These are phyloP conservation scores for Pseudocohnilembus persalinus DNA, from an alignment of 169 alveolate species.

Conservation along the genomic window DNA sequence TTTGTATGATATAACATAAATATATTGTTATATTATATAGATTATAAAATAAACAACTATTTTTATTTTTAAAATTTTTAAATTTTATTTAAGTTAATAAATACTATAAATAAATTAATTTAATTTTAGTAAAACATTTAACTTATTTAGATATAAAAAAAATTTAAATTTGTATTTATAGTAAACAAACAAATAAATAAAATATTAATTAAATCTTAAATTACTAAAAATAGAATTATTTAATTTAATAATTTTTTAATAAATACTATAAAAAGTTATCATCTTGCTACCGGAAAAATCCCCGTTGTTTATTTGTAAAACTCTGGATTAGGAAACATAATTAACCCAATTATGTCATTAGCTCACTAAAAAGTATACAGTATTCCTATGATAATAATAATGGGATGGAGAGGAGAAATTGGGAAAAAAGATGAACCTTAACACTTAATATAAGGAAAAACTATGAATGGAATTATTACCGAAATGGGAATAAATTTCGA, in stretches of 20 bases:
- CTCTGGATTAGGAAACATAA: slow-evolving; percentile 77
- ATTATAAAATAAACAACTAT: too few species aligned
- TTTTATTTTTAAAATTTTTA: too few species aligned
- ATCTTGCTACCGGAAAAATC: slow-evolving; percentile 66
- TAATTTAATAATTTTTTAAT: too few species aligned
- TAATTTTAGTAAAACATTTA: too few species aligned
- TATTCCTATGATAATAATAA: slow-evolving; percentile 69
- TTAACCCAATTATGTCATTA: slow-evolving; percentile 71
- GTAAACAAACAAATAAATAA: too few species aligned
- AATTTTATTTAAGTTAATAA: too few species aligned
- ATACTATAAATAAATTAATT: too few species aligned
- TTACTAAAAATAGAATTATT: too few species aligned
- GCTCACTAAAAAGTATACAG: slow-evolving; percentile 73
- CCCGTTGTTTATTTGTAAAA: slow-evolving; percentile 77
- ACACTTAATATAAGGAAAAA: slow-evolving; percentile 71
- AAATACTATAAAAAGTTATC: slow-evolving; percentile 22
- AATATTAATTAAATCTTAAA: neutral
- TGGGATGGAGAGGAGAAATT: slow-evolving; percentile 86
- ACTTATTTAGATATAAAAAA: too few species aligned
- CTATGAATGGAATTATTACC: slow-evolving; percentile 57
- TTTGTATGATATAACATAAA: too few species aligned
- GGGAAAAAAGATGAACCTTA: slow-evolving; percentile 83
- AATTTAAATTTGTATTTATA: too few species aligned
- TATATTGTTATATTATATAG: too few species aligned
- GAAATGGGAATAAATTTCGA: slow-evolving; percentile 67